Base-by-base conservation (phyloP, 2,329 filamentous ascomycete species). In the Ilyonectria robusta region DNA sequence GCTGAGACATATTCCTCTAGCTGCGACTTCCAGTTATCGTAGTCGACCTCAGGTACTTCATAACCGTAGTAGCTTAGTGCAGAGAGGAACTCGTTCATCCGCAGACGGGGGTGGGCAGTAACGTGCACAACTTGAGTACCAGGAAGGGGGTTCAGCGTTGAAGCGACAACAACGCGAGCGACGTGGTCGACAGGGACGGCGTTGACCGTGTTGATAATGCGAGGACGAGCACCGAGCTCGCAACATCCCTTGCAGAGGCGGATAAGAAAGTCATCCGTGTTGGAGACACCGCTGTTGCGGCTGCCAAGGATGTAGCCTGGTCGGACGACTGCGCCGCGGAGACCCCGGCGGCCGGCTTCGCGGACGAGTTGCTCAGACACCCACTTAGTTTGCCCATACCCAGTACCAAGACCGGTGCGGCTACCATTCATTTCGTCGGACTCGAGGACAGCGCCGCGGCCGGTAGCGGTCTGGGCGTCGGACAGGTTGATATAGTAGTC, bases 301-400 rank as follows among this genome's bases (percentile, higher is more conserved):
- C 94, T 90, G 35, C 94, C 95, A 7, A 92, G 86, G 37, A 98
- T 90, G 78, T 98, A 98, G 37, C 95, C 94, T 3, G 95, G 92
- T 13, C 95, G 89, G 57, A 98, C 85, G 51, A 97, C 89, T 35
- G 91, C 87, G n/a, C 94, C 94, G n/a, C 83, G 84, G 2, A 98
- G 88, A 9, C 95, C 95, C 60, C 93, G 88, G 66, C 85, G 85
- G 59, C 94, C 94, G 31, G 95, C 95, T 79, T 94, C 92, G 23
- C 93, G 88, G 31, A 94, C 88, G 55, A 98, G 86, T 57, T 89
- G 83, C 74, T 90, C 88, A n/a, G 67, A 71, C 8, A 68, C 62
- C 66, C 94, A 98, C 83, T 98, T 98, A 68, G 89, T 91, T 79
- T 97, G 94, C 2, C 95, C 95, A 75, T 98, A 98, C 4, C 95